Evolutionary conservation across 176 grass and related monocot genomes (phyloP), one percentile per base, ranked within the genome.

Genomic region (Phoenix roebelenii): DNA sequence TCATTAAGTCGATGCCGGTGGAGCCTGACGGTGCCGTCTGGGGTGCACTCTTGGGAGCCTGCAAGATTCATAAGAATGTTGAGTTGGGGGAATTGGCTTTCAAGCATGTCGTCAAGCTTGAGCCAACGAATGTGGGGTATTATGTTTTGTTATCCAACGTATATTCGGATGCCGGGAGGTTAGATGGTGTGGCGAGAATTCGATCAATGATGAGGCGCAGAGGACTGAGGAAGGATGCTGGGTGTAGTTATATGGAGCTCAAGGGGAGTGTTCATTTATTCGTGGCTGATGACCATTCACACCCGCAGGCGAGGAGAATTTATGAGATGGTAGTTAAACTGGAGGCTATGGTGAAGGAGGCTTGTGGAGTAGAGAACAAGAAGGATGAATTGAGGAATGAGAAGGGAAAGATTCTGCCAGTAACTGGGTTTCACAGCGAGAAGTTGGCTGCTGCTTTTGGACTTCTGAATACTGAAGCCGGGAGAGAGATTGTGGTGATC

Each of bases 271-370:
- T 85, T 61, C 87, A 85, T 59, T 70, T 90, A 12, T 90, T 90
- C 75, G 79, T 79, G 87, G 87, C 87, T n/a, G 82, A 90, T 23
- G 87, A 90, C 55, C 78, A 82, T 63, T 90, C 82, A 5, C 82
- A 90, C 26, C 78, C 64, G 0, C 78, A 90, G 22, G 75, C 78
- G 14, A 85, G 73, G 51, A 79, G 48, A 30, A 90, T 90, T 14
- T 85, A 85, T 20, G 62, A 85, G 51, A 60, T 85, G 3, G 67
- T 90, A 5, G 17, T 62, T 51, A 72, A 23, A 64, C 72, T 90
- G 61, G 87, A 90, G 61, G 50, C 25, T 16, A 50, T 82, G 75
- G 68, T 79, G 51, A 76, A 70, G 39, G 68, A 76, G 10, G 35
- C 35, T 44, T 44, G 35, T 44, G 35, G 35, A 14, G 35, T 14